Evolutionary conservation across 192 early-diverging fungal species (phyloP).

Genomic region (Entrophospora sp.): DNA sequence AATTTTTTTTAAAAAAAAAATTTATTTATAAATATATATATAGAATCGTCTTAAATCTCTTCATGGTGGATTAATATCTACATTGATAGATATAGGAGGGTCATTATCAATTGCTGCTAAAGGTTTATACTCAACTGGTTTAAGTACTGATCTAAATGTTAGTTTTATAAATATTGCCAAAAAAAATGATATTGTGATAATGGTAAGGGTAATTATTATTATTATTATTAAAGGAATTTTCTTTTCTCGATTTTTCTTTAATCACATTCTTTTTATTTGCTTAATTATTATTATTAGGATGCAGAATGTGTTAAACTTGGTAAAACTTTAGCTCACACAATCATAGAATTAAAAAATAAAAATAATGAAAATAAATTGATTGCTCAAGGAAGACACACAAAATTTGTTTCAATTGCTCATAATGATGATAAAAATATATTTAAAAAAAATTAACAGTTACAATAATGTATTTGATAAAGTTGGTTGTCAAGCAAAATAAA

Average conservation of each 20-base stretch:
- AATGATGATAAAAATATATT: background rate
- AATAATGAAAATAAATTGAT: conserved; percentile 30
- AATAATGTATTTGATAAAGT: too few species aligned
- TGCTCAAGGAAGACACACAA: conserved; percentile 45
- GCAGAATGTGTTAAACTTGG: conserved; percentile 44
- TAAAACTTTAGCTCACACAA: conserved; percentile 44
- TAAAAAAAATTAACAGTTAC: too few species aligned
- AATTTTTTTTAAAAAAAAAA: too few species aligned
- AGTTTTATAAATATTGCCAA: conserved; percentile 42
- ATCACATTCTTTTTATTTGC: background rate
- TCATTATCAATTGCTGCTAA: conserved; percentile 46
- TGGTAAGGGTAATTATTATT: conserved; percentile 28
- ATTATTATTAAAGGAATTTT: background rate
- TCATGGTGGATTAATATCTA: conserved; percentile 44
- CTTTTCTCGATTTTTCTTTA: background rate
- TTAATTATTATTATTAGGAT: conserved; percentile 21
- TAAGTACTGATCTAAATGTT: conserved; percentile 49
- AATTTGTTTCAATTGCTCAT: conserved; percentile 39
- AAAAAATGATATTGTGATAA: conserved; percentile 31
- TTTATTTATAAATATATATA: background rate
- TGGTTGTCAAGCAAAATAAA: too few species aligned
- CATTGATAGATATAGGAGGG: conserved; percentile 45
- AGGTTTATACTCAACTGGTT: conserved; percentile 41
- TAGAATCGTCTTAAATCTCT: conserved; percentile 39
- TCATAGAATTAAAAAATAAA: conserved; percentile 33